phyloP scores from a whole-genome alignment of 2,329 filamentous ascomycete species.

The Ophiocordyceps polyrhachis-furcata region DNA sequence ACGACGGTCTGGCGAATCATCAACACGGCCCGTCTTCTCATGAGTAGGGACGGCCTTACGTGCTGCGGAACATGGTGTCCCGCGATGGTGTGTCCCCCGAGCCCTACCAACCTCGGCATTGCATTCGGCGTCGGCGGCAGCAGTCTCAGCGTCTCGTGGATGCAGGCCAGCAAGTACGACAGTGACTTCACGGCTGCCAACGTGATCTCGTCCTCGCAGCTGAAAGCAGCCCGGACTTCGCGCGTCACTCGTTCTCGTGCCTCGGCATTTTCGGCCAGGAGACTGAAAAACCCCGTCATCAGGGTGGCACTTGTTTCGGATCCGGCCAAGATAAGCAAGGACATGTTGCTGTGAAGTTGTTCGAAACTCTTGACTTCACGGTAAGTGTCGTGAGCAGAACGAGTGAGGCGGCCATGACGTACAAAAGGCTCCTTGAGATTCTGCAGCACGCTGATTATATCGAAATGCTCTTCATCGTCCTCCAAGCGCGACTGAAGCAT shows the following conservation, averaged over 20 bases:
- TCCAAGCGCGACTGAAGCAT: neutral
- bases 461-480: neutral
- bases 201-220: constrained; percentile 2
- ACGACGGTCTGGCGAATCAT: neutral
- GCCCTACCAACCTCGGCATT: constrained; percentile 2
- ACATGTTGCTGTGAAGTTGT: constrained; percentile 4
- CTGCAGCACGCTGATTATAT: neutral
- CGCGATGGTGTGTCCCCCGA: neutral
- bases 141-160: constrained; percentile 22
- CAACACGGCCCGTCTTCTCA: neutral
- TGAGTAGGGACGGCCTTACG: neutral
- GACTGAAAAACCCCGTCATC: constrained; percentile 8
- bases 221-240: constrained; percentile 10
- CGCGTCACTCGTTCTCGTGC: constrained; percentile 11
- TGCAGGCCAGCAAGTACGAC: constrained; percentile 13
- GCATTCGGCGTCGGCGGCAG: constrained; percentile 11
- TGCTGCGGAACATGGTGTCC: neutral
- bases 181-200: constrained; percentile 3
- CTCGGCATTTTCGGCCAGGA: constrained; percentile 11
- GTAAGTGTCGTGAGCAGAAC: no score
- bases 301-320: constrained; percentile 13
- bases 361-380: constrained; percentile 4
- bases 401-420: no score
- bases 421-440: neutral
- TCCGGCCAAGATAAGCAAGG: constrained; percentile 8